Percentiles rank a stretch among this genome's conserved stretches.
These are phyloP conservation scores for Cicer yamashitae DNA, from an alignment of 306 rosid genomes.

Conservation along the genomic window DNA sequence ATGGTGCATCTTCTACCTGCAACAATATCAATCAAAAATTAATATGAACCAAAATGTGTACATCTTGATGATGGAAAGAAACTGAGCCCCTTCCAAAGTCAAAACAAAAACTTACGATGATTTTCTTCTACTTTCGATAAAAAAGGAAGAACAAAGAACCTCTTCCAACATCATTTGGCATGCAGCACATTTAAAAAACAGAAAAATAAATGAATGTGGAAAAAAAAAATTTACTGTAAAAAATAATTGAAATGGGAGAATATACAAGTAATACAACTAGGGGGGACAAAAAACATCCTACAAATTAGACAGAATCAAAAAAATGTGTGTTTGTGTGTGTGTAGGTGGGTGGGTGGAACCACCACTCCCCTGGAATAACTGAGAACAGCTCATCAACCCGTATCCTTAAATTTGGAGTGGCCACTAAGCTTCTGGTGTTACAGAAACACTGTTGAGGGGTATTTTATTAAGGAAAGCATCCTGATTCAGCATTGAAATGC, in stretches of 20 bases:
- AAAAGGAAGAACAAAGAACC: neutral
- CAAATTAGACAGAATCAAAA: no score
- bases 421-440: slow-evolving; percentile 11
- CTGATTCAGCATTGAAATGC: slow-evolving; percentile 19
- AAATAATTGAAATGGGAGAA: neutral
- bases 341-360: neutral
- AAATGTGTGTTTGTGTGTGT: no score
- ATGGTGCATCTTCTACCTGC: slow-evolving; percentile 68
- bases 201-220: neutral
- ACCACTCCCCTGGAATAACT: slow-evolving; percentile 11
- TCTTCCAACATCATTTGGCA: slow-evolving; percentile 13
- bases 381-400: slow-evolving; percentile 17
- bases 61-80: slow-evolving; percentile 41
- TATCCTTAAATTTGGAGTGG: neutral
- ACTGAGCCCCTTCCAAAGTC: slow-evolving; percentile 33
- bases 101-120: slow-evolving; percentile 7
- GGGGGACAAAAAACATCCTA: no score
- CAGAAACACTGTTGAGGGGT: neutral
- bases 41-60: slow-evolving; percentile 23
- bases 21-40: slow-evolving; percentile 40
- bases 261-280: neutral
- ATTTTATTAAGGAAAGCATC: slow-evolving; percentile 9
- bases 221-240: no score
- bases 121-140: neutral
- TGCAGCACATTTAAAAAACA: slow-evolving; percentile 14